Conservation (phyloP, 805 yeast species). For the Starmerella tilneyi region DNA sequence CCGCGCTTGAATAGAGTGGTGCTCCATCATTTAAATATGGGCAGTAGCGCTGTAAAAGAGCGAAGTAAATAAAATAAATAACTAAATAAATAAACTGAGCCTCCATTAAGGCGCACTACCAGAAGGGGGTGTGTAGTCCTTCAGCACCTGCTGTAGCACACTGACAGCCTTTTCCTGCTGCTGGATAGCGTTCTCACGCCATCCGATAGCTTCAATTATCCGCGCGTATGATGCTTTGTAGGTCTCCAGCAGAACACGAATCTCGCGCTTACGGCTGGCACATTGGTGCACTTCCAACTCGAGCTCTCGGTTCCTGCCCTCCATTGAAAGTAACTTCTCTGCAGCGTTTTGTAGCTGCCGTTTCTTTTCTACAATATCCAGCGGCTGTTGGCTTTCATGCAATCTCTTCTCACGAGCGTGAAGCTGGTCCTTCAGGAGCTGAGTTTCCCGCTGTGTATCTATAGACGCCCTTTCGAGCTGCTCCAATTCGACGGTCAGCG, state of each 20-base stretch:
- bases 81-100: too few relatives aligned
- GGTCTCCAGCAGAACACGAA: conserved; percentile 3
- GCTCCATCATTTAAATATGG: too few relatives aligned
- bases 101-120: not conserved
- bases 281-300: not conserved
- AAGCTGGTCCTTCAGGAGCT: not conserved
- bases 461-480: not conserved
- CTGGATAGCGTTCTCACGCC: conserved; percentile 1
- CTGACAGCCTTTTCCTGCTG: conserved; percentile 1
- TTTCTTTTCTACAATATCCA: not conserved
- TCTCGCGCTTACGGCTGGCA: conserved; percentile 5
- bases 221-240: conserved; percentile 4
- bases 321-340: not conserved
- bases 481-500: not conserved
- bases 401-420: not conserved
- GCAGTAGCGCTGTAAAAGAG: too few relatives aligned
- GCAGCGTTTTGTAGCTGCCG: not conserved
- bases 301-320: not conserved
- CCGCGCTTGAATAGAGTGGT: too few relatives aligned
- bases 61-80: not conserved
- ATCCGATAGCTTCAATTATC: not conserved
- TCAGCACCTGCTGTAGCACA: not conserved
- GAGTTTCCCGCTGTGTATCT: not conserved
- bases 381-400: not conserved
- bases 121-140: not conserved